Evolutionary conservation across 2,329 filamentous ascomycete species (phyloP), one percentile per base, ranked within the genome.

Genomic region (Tolypocladium capitatum): DNA sequence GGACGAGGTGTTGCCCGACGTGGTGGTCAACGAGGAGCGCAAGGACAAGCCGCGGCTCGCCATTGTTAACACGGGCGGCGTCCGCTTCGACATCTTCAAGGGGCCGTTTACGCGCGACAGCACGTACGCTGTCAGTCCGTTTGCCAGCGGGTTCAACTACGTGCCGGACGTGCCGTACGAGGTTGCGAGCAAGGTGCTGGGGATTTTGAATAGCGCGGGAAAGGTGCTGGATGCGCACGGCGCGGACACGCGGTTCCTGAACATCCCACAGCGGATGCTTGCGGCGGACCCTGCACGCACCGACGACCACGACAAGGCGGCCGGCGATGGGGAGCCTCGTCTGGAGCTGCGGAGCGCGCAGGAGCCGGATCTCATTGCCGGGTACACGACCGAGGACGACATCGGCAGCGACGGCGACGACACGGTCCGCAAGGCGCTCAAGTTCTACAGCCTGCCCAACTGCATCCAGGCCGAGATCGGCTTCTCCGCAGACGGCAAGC

Each of bases 41-140:
- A 70, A 74, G 24, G 73, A 81, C 48, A 72, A 76, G 36, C 75
- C 88, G 10, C 76, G 79, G 7, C 68, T 97, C 11, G 81, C 83
- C 30, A 78, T 97, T 45, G 73, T 86, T 48, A 98, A 98, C 65
- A 95, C 87, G 0, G 92, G 92, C 27, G 86, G 86, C 4, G 81
- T 98, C 54, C 85, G 92, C 41, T 98, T 97, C 64, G 92, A 98
- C 63, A 86, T 98, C 51, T 94, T 96, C 73, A 81, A 91, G 63
- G 92, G 92, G 0, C 72, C 83, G 0, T 97, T 97, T 60, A 97
- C 92, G 0, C 80, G 81, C 35, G 92, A 98, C 62, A 84, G 83
- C 4, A 87, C 85, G 0, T 97, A 81, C 60, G 83, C 91, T 35
- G 75, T 97, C 28, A 94, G 86, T 9, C 92, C 92, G 0, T 98